Conservation (phyloP, 371 early-diverging fungal species). For the Syncephalastrum contaminatum region DNA sequence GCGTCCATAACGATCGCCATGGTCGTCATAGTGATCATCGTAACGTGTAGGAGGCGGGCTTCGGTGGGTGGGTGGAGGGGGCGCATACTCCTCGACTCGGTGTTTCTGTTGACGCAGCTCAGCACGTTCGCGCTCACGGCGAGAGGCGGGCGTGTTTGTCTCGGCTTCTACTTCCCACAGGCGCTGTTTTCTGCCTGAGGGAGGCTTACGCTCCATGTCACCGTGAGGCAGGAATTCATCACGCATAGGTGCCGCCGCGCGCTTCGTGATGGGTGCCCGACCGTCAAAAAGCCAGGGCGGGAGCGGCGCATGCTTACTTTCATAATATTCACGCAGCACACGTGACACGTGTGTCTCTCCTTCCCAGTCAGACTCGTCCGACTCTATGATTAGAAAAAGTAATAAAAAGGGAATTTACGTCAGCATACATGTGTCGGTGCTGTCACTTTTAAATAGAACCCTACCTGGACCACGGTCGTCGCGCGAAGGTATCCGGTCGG, state of each 20-base stretch:
- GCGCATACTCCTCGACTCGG: too few relatives aligned
- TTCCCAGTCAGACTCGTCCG: conserved; percentile 55
- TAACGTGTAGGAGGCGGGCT: too few relatives aligned
- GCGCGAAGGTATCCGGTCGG: conserved; percentile 46
- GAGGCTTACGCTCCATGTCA: conserved; percentile 23
- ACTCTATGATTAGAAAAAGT: conserved; percentile 30
- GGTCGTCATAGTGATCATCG: too few relatives aligned
- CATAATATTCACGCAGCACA: conserved; percentile 48
- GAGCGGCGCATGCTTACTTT: conserved; percentile 34
- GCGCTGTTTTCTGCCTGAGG: conserved; percentile 21
- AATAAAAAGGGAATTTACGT: too few relatives aligned
- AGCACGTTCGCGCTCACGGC: conserved; percentile 31
- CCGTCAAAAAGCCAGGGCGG: conserved; percentile 32
- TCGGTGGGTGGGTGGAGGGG: too few relatives aligned
- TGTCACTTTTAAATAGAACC: too few relatives aligned
- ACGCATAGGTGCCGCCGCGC: too few relatives aligned
- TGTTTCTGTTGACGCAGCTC: conserved; percentile 29
- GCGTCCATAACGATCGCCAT: too few relatives aligned
- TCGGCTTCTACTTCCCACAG: conserved; percentile 32
- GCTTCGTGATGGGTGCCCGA: conserved; percentile 9
- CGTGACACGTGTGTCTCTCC: conserved; percentile 57
- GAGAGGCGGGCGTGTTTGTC: conserved; percentile 13
- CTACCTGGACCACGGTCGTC: conserved; percentile 23
- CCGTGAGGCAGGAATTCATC: too few relatives aligned
- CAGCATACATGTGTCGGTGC: too few relatives aligned